Evolutionary conservation across 768 basidiomycete species (phyloP).

Genomic region (Podaxis mareebaensis): DNA sequence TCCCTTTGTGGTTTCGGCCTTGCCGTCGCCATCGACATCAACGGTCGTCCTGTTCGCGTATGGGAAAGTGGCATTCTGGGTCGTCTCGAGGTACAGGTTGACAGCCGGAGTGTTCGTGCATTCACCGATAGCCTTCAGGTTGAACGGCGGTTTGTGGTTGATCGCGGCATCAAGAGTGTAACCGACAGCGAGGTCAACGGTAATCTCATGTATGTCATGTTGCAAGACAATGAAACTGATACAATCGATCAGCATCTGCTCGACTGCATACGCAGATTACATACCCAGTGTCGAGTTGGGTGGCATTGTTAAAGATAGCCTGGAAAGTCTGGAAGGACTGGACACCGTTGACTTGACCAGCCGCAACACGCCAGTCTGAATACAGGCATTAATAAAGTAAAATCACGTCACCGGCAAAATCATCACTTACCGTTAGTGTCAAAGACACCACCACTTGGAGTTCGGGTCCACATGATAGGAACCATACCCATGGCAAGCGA

Average conservation of each 20-base stretch:
- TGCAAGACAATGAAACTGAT: constrained; percentile 83
- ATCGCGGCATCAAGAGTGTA: constrained; percentile 82
- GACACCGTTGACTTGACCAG: constrained; percentile 62
- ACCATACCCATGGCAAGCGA: constrained; percentile 87
- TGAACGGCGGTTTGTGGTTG: constrained; percentile 62
- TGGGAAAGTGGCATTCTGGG: constrained; percentile 68
- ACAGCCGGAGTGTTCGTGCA: constrained; percentile 65
- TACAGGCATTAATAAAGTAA: background rate
- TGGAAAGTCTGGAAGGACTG: constrained; percentile 57
- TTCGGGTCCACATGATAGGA: constrained; percentile 88
- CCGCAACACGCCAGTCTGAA: constrained; percentile 86
- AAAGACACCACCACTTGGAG: constrained; percentile 53
- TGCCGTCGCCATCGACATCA: constrained; percentile 39
- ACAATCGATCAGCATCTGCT: constrained; percentile 5
- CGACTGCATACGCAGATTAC: constrained; percentile 18
- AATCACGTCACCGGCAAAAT: background rate
- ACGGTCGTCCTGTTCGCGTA: constrained; percentile 39
- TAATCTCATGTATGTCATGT: constrained; percentile 83
- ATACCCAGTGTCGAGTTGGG: constrained; percentile 59
- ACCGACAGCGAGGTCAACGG: constrained; percentile 87
- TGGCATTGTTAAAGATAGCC: constrained; percentile 69
- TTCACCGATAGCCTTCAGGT: constrained; percentile 73
- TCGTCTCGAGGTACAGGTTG: constrained; percentile 86
- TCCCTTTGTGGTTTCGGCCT: constrained; percentile 31
- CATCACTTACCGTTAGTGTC: constrained; percentile 68